Conservation (phyloP, 305 asterid genomes). For the Euphrasia arctica region DNA sequence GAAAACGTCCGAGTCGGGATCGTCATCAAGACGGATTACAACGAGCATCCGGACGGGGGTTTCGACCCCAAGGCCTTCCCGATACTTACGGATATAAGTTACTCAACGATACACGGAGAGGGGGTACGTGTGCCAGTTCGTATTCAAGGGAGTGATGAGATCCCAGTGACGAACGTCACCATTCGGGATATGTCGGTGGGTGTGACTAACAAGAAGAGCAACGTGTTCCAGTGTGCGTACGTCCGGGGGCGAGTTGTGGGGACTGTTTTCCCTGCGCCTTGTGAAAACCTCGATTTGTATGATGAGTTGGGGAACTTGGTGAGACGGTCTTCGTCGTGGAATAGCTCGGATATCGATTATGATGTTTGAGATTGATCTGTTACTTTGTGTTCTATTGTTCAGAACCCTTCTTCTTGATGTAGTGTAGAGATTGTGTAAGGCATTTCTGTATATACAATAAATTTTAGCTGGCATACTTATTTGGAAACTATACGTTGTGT, state of each 20-base stretch:
- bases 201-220: slow-evolving; percentile 54
- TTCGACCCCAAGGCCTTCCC: slow-evolving; percentile 81
- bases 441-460: too few relatives aligned
- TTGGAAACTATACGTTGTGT: too few relatives aligned
- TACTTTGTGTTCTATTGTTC: too few relatives aligned
- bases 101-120: slow-evolving; percentile 67
- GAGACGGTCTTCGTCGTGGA: slow-evolving; percentile 41
- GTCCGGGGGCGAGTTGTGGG: slow-evolving; percentile 67
- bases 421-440: too few relatives aligned
- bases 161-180: too few relatives aligned
- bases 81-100: slow-evolving; percentile 57
- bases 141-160: too few relatives aligned
- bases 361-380: slow-evolving; percentile 31
- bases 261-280: slow-evolving; percentile 57
- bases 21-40: slow-evolving; percentile 5
- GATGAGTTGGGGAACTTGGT: slow-evolving; percentile 57
- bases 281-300: slow-evolving; percentile 60
- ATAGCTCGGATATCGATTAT: slow-evolving; percentile 61
- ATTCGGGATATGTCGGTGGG: slow-evolving; percentile 41
- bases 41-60: slow-evolving; percentile 72
- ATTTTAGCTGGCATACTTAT: too few relatives aligned
- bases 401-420: too few relatives aligned
- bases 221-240: slow-evolving; percentile 63
- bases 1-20: slow-evolving; percentile 54
- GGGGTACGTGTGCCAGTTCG: slow-evolving; percentile 50